Evolutionary conservation across 306 rosid species (phyloP).

Genomic region (Fragaria vesca): DNA sequence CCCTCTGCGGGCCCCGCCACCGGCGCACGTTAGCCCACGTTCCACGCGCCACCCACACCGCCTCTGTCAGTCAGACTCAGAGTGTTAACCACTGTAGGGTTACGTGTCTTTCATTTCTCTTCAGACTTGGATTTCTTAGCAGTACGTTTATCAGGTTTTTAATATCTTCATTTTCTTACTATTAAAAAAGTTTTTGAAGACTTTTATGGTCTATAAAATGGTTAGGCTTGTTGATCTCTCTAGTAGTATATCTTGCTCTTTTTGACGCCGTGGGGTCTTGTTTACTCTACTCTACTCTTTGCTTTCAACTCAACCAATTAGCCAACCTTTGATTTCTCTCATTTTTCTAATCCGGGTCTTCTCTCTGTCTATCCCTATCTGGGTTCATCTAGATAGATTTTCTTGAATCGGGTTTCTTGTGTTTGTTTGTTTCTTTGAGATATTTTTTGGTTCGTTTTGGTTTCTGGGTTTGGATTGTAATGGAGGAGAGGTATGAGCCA

Average conservation of each 20-base stretch:
- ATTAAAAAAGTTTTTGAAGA: neutral
- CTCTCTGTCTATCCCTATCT: slow-evolving; percentile 2
- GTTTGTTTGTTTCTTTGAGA: neutral
- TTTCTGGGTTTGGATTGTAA: slow-evolving; percentile 32
- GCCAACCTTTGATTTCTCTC: neutral
- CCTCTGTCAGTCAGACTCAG: neutral
- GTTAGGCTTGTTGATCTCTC: neutral
- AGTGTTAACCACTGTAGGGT: neutral
- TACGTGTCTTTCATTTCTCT: neutral
- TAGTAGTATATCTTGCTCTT: neutral
- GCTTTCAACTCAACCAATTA: neutral
- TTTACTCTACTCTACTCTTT: neutral
- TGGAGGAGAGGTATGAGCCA: slow-evolving; percentile 78
- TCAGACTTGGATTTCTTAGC: neutral
- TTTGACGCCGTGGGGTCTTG: slow-evolving; percentile 20
- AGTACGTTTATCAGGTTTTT: neutral
- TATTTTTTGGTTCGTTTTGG: neutral
- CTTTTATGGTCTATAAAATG: neutral
- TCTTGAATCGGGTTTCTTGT: slow-evolving; percentile 16
- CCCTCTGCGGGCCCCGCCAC: neutral
- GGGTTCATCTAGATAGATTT: slow-evolving; percentile 7
- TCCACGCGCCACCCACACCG: neutral
- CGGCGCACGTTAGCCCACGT: neutral
- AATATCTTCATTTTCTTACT: neutral
- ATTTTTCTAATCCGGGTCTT: slow-evolving; percentile 6